Base-by-base conservation (phyloP, 805 yeast genomes). In the Zygoascus tannicola region DNA sequence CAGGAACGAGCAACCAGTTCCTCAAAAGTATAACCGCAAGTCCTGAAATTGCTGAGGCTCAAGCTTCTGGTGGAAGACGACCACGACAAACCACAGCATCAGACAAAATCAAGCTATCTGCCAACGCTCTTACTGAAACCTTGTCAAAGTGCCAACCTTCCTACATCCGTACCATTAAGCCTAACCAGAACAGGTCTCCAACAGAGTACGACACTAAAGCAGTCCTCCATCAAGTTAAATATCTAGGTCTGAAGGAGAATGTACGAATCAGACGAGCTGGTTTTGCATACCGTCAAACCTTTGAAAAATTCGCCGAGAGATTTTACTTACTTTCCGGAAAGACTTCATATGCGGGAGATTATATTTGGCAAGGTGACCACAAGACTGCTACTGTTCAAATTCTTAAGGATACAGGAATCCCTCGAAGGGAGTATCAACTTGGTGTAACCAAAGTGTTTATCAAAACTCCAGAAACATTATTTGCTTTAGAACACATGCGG, bases 211-310 rank as follows among this genome's bases (percentile, higher is more conserved):
- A 88, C 58, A 79, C 78, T 45, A 78, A 75, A 44, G 95, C 87
- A 52, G 98, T 92, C 5, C 70, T 92, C 52, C 98, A 92, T 64
- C 98, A 92, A 68, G 81, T 92, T 53, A 92, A 92, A 59, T 92
- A 92, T 63, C 72, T 92, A 52, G 98, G 98, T 60, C 70, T 92
- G 63, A 92, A 92, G 59, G 98, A 92, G 64, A 92, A 92, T 63
- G 97, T 92, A 41, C 77, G 97, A 50, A 92, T 92, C 53, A 79
- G 98, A 71, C 82, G 98, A 70, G 97, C 98, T 0, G 98, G 98
- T 39, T 92, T 92, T 64, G 98, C 98, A 1, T 92, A 88, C 58
- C 81, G 98, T 66, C 95, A 94, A 52, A 85, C 96, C 0, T 92
- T 87, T 64, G 97, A 92, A 47, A 88, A 88, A 63, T 92, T 92